Evolutionary conservation across 208 protist species (phyloP).

Genomic region (Herpetomonas samuelpessoai): DNA sequence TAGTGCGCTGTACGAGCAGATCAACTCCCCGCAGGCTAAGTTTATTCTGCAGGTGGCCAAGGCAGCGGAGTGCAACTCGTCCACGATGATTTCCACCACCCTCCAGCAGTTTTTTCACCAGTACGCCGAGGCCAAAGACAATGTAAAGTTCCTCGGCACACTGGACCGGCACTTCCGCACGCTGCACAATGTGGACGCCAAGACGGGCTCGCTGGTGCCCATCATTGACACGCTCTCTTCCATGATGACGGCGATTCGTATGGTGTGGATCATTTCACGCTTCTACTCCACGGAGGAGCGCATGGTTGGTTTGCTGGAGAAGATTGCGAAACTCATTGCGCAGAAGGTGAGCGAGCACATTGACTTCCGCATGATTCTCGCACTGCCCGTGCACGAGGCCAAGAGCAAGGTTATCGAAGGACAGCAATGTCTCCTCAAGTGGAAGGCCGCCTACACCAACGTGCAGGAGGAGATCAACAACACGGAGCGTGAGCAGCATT

Average conservation of each 20-base stretch:
- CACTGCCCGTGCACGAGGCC: constrained; percentile 70
- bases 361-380: constrained; percentile 89
- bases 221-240: constrained; percentile 97
- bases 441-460: constrained; percentile 92
- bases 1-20: constrained; percentile 96
- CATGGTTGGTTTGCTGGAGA: constrained; percentile 97
- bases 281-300: constrained; percentile 99
- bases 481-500: constrained; percentile 93
- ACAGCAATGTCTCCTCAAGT: constrained; percentile 93
- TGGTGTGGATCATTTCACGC: constrained; percentile 99
- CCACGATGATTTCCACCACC: constrained; percentile 87
- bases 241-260: constrained; percentile 98
- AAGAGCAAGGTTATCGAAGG: constrained; percentile 86
- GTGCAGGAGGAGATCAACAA: constrained; percentile 96
- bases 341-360: constrained; percentile 94
- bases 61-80: constrained; percentile 86
- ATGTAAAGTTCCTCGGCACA: constrained; percentile 98
- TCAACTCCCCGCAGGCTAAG: constrained; percentile 94
- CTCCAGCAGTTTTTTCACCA: constrained; percentile 94
- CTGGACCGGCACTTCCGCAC: constrained; percentile 99
- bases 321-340: constrained; percentile 96
- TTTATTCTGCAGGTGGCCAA: constrained; percentile 92
- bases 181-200: constrained; percentile 81
- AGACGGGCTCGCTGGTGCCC: constrained; percentile 81
- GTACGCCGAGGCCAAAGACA: constrained; percentile 98